These are phyloP conservation scores for Termitomyces sp. DNA, from an alignment of 768 basidiomycete species.

Conservation along the genomic window DNA sequence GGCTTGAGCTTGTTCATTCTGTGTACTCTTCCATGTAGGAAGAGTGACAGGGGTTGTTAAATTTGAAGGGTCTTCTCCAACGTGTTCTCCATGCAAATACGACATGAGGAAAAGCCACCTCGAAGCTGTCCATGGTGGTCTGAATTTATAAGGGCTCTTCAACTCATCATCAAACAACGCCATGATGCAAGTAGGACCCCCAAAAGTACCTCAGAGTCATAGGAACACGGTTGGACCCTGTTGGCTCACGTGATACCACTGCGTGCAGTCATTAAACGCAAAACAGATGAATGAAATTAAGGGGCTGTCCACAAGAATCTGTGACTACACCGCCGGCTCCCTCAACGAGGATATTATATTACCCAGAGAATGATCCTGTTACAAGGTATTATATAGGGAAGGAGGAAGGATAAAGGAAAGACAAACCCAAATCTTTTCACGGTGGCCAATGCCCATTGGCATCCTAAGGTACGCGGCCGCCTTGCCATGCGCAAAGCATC, in stretches of 20 bases:
- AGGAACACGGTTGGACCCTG: conserved; percentile 26
- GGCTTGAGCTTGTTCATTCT: conserved; percentile 25
- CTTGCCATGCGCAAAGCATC: conserved; percentile 80
- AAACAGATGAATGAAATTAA: no score
- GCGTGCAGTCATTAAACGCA: no score
- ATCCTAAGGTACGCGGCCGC: conserved; percentile 80
- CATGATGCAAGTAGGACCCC: conserved; percentile 24
- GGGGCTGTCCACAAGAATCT: conserved; percentile 71
- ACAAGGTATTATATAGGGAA: background rate
- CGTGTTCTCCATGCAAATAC: conserved; percentile 41
- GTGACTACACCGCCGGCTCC: conserved; percentile 91
- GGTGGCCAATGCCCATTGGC: conserved; percentile 75
- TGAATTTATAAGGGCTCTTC: conserved; percentile 33
- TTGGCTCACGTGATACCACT: conserved; percentile 21
- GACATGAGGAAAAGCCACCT: conserved; percentile 40
- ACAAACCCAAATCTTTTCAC: conserved; percentile 94
- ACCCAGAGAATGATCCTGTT: conserved; percentile 91
- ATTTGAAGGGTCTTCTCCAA: conserved; percentile 43
- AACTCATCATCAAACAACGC: conserved; percentile 34
- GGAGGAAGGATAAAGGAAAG: background rate
- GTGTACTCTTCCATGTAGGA: conserved; percentile 39
- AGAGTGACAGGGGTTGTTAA: conserved; percentile 43
- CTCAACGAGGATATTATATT: conserved; percentile 72
- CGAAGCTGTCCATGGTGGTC: conserved; percentile 15
- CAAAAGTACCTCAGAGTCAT: no score